Evolutionary conservation across 345 rosid genomes (phyloP).

Genomic region (Theobroma cacao): DNA sequence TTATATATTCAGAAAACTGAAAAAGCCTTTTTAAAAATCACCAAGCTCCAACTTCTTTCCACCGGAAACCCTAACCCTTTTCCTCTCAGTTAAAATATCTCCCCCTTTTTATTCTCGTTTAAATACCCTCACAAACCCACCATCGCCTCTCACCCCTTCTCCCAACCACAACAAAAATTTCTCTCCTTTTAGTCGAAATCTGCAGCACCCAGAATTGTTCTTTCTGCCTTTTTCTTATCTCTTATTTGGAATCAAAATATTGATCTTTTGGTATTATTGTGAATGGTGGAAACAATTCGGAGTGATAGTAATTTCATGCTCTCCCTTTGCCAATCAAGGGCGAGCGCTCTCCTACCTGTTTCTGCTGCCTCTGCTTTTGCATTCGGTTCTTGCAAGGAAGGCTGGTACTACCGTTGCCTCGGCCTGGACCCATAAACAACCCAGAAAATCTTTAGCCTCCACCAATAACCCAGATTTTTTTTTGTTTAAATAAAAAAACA

Average conservation of each 20-base stretch:
- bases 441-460: not conserved
- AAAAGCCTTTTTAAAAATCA: not conserved
- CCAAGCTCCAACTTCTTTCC: not conserved
- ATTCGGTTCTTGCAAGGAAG: constrained; percentile 98
- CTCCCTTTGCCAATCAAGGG: constrained; percentile 81
- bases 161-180: not conserved
- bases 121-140: not conserved
- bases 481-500: not conserved
- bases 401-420: constrained; percentile 99
- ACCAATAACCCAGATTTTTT: not conserved
- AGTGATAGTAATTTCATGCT: constrained; percentile 58
- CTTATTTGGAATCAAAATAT: not conserved
- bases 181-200: not conserved
- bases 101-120: not conserved
- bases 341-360: constrained; percentile 56
- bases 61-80: not conserved
- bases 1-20: not conserved
- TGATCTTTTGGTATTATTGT: constrained; percentile 32
- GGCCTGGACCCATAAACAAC: constrained; percentile 80
- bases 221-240: not conserved
- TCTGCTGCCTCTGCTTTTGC: constrained; percentile 58
- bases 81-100: too few species aligned
- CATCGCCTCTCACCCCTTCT: not conserved
- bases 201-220: not conserved
- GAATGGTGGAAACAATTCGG: constrained; percentile 93